Percentiles rank a stretch among this genome's conserved stretches.
These are phyloP conservation scores for Thinopyrum obtusiflorum DNA, from an alignment of 202 grass and related monocot species.

Conservation along the genomic window DNA sequence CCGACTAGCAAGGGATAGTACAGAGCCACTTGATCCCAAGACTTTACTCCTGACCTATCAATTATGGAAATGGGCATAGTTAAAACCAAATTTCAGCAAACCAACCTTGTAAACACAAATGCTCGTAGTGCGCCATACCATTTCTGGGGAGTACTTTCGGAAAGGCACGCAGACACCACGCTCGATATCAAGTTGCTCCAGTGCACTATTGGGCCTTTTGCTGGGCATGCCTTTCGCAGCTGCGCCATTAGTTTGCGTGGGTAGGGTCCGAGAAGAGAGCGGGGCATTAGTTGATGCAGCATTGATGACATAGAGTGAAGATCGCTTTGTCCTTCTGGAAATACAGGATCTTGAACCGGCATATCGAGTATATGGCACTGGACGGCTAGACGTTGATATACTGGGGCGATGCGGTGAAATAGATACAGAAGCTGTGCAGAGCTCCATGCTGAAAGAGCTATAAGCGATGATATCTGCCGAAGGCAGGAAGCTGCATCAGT, in stretches of 20 bases:
- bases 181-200: constrained; percentile 98
- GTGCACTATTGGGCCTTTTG: constrained; percentile 54
- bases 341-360: constrained; percentile 19
- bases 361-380: neutral
- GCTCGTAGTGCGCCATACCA: constrained; percentile 39
- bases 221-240: constrained; percentile 26
- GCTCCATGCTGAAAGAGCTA: constrained; percentile 47
- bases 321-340: constrained; percentile 26
- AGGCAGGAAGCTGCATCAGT: neutral
- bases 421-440: constrained; percentile 54
- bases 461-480: neutral
- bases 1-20: constrained; percentile 70
- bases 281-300: constrained; percentile 40
- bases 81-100: neutral
- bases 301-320: constrained; percentile 37
- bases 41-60: constrained; percentile 86
- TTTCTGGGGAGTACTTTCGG: constrained; percentile 76
- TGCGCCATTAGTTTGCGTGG: constrained; percentile 27
- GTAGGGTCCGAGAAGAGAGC: constrained; percentile 29
- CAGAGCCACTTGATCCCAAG: constrained; percentile 85
- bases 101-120: constrained; percentile 2
- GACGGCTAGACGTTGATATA: neutral
- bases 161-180: constrained; percentile 93
- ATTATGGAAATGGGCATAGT: constrained; percentile 14
- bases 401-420: constrained; percentile 27